Base-by-base conservation (phyloP, 1,139 yeast genomes). In the Diutina pseudorugosa region DNA sequence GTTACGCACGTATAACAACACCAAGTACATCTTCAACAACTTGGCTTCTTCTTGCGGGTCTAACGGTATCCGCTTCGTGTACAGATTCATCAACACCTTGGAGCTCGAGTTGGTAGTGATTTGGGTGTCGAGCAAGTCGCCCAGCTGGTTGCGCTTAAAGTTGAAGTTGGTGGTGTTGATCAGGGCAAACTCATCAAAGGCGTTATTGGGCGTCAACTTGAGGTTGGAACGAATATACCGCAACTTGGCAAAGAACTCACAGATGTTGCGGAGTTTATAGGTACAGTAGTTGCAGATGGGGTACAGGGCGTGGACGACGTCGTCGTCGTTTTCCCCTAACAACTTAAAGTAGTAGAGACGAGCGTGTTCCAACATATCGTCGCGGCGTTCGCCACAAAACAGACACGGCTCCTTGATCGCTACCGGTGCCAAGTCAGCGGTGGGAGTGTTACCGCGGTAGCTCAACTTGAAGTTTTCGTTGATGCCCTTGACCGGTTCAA, bases 271-370 rank as follows among this genome's bases (percentile, higher is more conserved):
- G 52, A 90, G 77, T 60, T 89, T 83, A 53, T 83, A 76, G 52
- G 91, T 72, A 68, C 98, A 93, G 62, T 80, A 84, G 58, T 84
- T 84, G 65, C 98, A 93, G 51, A 91, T 71, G n/a, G 95, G 89
- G 60, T 85, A 85, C 51, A 63, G 61, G 16, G 69, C 72, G 36
- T 69, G 58, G 27, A 76, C 63, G 8, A 67, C 68, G 41, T 56
- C 60, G 45, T 58, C 60, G 19, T 54, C 56, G 6, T 54, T 55
- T 11, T 54, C 56, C 21, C 56, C 56, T 50, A 66, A 61, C 53
- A 74, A 62, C 55, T 82, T 84, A 61, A 90, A 70, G 53, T 78
- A 77, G 65, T 90, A 87, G 58, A 88, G 68, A 57, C 98, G 76
- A 3, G 91, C 84, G 65, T 87, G 91, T 58, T 84, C 86, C 56